Conservation (phyloP, 805 yeast genomes). For the Metschnikowia shivogae region DNA sequence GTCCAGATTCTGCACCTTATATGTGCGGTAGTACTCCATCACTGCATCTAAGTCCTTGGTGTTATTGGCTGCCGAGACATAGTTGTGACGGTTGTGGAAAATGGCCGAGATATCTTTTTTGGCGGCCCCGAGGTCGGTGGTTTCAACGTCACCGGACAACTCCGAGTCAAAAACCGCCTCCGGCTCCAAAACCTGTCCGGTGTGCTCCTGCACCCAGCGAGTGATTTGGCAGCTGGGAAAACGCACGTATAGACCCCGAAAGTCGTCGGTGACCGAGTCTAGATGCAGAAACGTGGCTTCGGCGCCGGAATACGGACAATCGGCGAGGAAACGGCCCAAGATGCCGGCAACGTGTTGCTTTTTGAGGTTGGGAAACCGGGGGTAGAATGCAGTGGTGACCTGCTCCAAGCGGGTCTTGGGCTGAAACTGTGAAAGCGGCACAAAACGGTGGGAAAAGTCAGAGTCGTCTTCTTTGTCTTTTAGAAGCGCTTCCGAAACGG, state of each 20-base stretch:
- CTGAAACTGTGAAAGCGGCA: conserved; percentile 25
- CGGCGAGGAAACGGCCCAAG: conserved; percentile 19
- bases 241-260: conserved; percentile 34
- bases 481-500: background rate
- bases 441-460: conserved; percentile 17
- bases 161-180: conserved; percentile 11
- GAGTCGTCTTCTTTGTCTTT: conserved; percentile 6
- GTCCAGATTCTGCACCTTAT: conserved; percentile 55
- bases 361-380: conserved; percentile 31
- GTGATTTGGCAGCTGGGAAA: conserved; percentile 18
- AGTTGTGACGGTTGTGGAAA: conserved; percentile 19
- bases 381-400: conserved; percentile 28
- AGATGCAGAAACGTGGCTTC: conserved; percentile 33
- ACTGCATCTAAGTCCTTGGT: conserved; percentile 36
- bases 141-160: background rate
- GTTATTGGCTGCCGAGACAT: conserved; percentile 19
- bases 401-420: conserved; percentile 37
- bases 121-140: background rate
- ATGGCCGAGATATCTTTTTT: conserved; percentile 5
- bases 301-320: conserved; percentile 4
- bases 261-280: conserved; percentile 23
- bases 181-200: background rate
- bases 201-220: conserved; percentile 13
- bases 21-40: conserved; percentile 33
- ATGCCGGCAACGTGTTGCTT: conserved; percentile 31